Evolutionary conservation across 768 basidiomycete species (phyloP), one percentile per base, ranked within the genome.

Genomic region (Chalciporus piperatus): DNA sequence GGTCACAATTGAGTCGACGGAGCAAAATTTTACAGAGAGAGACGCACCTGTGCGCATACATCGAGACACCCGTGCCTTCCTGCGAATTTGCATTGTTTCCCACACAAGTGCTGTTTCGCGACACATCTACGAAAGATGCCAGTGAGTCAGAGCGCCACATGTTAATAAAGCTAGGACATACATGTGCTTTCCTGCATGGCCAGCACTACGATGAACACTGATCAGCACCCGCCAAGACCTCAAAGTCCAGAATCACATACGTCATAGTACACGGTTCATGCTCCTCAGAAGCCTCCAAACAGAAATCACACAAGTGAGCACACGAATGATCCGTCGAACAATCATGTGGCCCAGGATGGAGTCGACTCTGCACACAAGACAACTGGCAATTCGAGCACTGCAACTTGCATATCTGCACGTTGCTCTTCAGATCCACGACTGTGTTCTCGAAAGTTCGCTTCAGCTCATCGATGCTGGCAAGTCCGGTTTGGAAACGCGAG

Each of bases 141-240:
- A 16, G 10, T 56, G 4, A 37, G 28, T n/a, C 5, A 16, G 7
- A 27, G n/a, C 0, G 2, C 2, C 1, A 5, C 14, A 16, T 6
- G 1, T 1, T 3, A 17, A 41, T 4, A 16, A 0, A 28, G 14
- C 2, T 2, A 7, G 6, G 33, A 43, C 23, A 57, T 76, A 83
- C 84, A 82, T 72, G 54, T 84, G 83, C 10, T 67, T 70, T 11
- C 79, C 81, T 19, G 74, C 62, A 53, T 85, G 83, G 0, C 83
- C 84, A 27, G 81, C 83, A 17, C 82, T 84, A 35, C 22, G 0
- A 3, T 5, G 6, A 9, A 42, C 19, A 5, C 39, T 23, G 22
- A 16, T 50, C 13, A 48, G 42, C 16, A 47, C 16, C 27, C 27
- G 22, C 28, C 3, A n/a, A 6, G 22, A 3, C 3, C 25, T n/a